These are phyloP conservation scores for Tulasnella sp. DNA, from an alignment of 768 basidiomycete genomes.

Conservation along the genomic window DNA sequence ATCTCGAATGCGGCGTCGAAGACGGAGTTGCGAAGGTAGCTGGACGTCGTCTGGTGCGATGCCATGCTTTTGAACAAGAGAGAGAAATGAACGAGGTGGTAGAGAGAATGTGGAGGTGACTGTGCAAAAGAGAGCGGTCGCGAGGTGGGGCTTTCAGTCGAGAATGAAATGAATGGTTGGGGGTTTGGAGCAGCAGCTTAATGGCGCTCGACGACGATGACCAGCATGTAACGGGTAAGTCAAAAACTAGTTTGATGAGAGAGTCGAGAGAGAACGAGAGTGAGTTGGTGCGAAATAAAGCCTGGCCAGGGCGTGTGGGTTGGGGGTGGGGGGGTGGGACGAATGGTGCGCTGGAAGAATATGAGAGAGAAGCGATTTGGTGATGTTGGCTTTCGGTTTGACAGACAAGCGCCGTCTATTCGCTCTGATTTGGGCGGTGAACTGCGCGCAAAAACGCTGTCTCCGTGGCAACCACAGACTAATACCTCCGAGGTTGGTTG, in stretches of 20 bases:
- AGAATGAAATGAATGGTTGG: background rate
- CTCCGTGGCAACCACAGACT: conserved; percentile 1
- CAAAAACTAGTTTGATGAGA: background rate
- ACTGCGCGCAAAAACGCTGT: conserved; percentile 16
- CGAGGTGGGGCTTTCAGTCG: background rate
- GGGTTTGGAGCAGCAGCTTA: background rate
- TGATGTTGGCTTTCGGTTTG: conserved; percentile 1
- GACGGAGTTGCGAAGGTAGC: conserved; percentile 24
- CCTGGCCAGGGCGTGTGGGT: background rate
- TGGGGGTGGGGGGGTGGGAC: background rate
- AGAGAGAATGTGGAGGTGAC: background rate
- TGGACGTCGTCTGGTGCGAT: conserved; percentile 7
- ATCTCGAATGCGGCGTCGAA: conserved; percentile 29
- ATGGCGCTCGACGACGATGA: conserved; percentile 3
- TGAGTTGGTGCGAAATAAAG: background rate
- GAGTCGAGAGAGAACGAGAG: background rate
- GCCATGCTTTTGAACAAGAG: background rate
- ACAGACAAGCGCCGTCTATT: background rate
- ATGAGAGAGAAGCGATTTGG: background rate
- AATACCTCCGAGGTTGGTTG: background rate
- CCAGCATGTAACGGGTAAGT: background rate
- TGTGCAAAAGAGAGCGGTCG: background rate
- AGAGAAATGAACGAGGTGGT: background rate
- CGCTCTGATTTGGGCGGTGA: background rate
- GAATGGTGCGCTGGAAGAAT: background rate